Base-by-base conservation (phyloP, 2,329 filamentous ascomycete species). In the Trichoderma atrobrunneum region DNA sequence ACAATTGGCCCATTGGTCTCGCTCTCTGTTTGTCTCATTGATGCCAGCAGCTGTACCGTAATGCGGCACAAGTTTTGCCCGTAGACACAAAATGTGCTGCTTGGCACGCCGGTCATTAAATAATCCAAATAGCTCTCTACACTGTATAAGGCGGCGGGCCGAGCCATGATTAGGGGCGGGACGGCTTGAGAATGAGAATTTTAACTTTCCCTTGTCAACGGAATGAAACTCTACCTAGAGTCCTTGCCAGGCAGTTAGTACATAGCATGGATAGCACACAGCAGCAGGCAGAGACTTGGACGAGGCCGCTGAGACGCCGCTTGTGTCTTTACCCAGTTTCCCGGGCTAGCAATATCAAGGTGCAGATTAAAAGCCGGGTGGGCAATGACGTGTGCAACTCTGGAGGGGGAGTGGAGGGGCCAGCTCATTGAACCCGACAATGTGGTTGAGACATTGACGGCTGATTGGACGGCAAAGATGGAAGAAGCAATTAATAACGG, bases 161-260 rank as follows among this genome's bases (percentile, higher is more conserved):
- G 69, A 48, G 34, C 69, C 69, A 65, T 48, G 34, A 43, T 71
- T 56, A 43, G 69, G 69, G 60, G 69, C 69, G 69, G 69, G 24
- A 43, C 43, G 64, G 69, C 61, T 43, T 28, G 34, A 66, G 51
- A 34, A 48, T 21, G 24, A 64, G 21, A 24, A 32, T 39, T 18
- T n/a, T 12, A 51, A 51, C n/a, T 48, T 14, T 26, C 26, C 67
- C 68, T 64, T 36, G 51, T 64, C 59, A 28, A 28, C 34, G 36
- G 65, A 24, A 39, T 28, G 34, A 36, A 36, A 36, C 34, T 36
- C 34, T 36, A 36, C 34, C 32, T 59, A 24, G 65, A 24, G 11
- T 43, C 16, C 26, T 36, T 26, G 28, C 43, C 16, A 34, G 24
- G n/a, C 62, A 32, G 56, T 32, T 59, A 60, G 43, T 24, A 64